Evolutionary conservation across 305 asterid species (phyloP).

Genomic region (Plantago lanceolata): DNA sequence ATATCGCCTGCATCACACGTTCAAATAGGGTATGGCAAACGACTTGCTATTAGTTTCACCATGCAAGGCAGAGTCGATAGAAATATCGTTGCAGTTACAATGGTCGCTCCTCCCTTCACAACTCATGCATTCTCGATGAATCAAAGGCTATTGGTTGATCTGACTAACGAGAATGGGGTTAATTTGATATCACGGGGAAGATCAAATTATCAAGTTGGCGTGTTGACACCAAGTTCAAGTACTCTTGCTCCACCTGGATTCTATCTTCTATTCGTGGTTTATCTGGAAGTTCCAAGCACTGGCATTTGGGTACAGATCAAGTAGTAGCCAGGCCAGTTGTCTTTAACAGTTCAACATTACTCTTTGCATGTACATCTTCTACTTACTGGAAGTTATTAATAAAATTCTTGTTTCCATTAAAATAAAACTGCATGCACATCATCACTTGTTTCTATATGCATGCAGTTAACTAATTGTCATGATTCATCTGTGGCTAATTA

Average conservation of each 20-base stretch:
- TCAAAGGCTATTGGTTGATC: slow-evolving; percentile 37
- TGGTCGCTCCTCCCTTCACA: slow-evolving; percentile 37
- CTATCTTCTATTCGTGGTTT: slow-evolving; percentile 34
- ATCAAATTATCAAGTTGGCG: slow-evolving; percentile 22
- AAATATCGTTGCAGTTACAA: slow-evolving; percentile 28
- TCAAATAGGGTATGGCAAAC: slow-evolving; percentile 20
- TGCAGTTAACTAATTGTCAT: too few relatives aligned
- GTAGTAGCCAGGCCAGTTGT: not conserved
- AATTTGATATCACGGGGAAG: slow-evolving; percentile 8
- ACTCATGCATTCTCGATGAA: slow-evolving; percentile 37
- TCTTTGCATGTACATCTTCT: too few relatives aligned
- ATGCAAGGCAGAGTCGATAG: slow-evolving; percentile 1
- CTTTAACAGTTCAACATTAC: not conserved
- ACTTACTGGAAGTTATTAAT: too few relatives aligned
- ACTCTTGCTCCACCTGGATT: slow-evolving; percentile 34
- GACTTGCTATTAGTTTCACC: slow-evolving; percentile 22
- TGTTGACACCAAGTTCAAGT: slow-evolving; percentile 24
- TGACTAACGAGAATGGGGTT: slow-evolving; percentile 2
- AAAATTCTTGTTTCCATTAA: too few relatives aligned
- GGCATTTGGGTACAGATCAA: slow-evolving; percentile 35
- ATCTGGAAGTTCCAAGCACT: slow-evolving; percentile 31
- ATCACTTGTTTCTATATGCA: too few relatives aligned
- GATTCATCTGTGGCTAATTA: too few relatives aligned
- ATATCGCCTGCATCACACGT: slow-evolving; percentile 28
- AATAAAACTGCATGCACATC: too few relatives aligned